A percentile compares a stretch with the other conserved stretches of the same genome.
Conservation (phyloP, 116 monocot species). For the Zostera marina region DNA sequence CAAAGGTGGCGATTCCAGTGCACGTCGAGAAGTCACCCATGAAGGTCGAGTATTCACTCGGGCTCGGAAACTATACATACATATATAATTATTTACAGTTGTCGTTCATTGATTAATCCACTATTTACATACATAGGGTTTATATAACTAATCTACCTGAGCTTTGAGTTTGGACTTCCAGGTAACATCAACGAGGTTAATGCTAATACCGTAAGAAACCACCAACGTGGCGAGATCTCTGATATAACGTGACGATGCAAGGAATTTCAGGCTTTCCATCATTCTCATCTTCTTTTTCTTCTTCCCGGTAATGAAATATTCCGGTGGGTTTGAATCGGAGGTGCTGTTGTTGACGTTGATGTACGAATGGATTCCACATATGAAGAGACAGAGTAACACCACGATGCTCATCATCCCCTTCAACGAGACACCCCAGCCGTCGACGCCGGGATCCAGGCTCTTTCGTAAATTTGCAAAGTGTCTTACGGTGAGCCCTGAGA, state of each 20-base stretch:
- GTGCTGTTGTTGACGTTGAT: too few relatives aligned
- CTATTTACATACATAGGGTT: neutral
- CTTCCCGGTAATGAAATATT: too few relatives aligned
- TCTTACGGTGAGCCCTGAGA: slow-evolving; percentile 90
- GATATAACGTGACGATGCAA: slow-evolving; percentile 80
- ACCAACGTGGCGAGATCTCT: slow-evolving; percentile 94
- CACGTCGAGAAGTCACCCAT: slow-evolving; percentile 96
- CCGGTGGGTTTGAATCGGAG: too few relatives aligned
- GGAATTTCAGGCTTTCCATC: slow-evolving; percentile 83
- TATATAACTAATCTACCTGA: slow-evolving; percentile 31
- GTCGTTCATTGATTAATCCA: too few relatives aligned
- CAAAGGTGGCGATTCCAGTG: slow-evolving; percentile 82
- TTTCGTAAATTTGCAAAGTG: slow-evolving; percentile 84
- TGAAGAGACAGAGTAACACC: slow-evolving; percentile 55
- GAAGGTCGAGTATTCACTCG: slow-evolving; percentile 91
- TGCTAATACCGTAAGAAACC: slow-evolving; percentile 95
- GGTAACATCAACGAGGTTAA: slow-evolving; percentile 95
- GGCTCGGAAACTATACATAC: slow-evolving; percentile 63
- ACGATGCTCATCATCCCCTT: slow-evolving; percentile 99
- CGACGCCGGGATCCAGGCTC: slow-evolving; percentile 72
- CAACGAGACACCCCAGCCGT: slow-evolving; percentile 88
- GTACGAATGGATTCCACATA: slow-evolving; percentile 59
- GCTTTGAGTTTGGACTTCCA: slow-evolving; percentile 99
- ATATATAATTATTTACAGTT: too few relatives aligned
- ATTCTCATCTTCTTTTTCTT: slow-evolving; percentile 84